Evolutionary conservation across 2,329 filamentous ascomycete species (phyloP), one percentile per base, ranked within the genome.

Genomic region (Endothia cerciana): DNA sequence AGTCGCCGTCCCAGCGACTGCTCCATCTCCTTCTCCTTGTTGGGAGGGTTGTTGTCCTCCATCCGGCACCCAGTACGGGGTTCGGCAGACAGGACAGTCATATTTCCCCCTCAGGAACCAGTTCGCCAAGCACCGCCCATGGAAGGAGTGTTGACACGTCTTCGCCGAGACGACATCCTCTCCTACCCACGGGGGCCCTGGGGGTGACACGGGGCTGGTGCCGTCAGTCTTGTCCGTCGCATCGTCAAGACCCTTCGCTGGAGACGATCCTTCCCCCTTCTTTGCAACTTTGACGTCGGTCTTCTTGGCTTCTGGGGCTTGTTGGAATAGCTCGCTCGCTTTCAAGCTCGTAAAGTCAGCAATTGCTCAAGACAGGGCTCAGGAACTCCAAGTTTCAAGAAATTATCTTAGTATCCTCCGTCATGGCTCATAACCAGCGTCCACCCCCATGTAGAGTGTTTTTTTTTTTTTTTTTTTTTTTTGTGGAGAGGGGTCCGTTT

Each of bases 51-150:
- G 22, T 25, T 4, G 2, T 28, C n/a, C 22, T 49, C 28, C 40
- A 57, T 53, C 71, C 68, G 60, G 41, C 6, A 13, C 45, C 45
- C 73, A 80, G 65, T 79, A 81, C 8, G 65, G 69, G 13, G 69
- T 70, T 25, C 79, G 70, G 64, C 79, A 81, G 1, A 81, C 70
- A 0, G 79, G 79, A 43, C 79, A 81, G 38, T 76, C 72, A 62
- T 75, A 74, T 3, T 77, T 72, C 25, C 73, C 72, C 36, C 74
- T 73, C 41, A 79, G 64, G 60, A 79, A 79, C 79, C 79, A 81
- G 0, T 73, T 75, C 2, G 73, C 75, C 30, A 81, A 71, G 30
- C 79, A 81, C 8, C 73, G 73, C 5, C 76, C 73, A 68, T 81
- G 79, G 62, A 80, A 81, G 1, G 74, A 69, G 51, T 81, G 79